These are phyloP conservation scores for Blastocladiella emersonii DNA, from an alignment of 371 early-diverging fungal genomes.

Conservation along the genomic window DNA sequence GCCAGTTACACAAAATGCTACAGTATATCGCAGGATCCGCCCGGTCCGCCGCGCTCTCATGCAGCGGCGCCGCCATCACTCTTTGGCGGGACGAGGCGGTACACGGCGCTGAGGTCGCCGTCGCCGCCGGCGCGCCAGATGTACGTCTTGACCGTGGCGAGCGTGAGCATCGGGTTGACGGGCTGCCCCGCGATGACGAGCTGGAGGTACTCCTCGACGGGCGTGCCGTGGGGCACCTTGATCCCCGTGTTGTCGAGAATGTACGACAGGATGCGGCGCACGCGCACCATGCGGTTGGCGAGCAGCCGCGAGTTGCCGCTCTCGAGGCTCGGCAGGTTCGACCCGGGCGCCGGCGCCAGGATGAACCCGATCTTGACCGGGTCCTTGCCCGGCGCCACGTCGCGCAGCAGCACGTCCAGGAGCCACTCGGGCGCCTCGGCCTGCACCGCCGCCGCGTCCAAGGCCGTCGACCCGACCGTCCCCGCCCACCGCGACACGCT, in stretches of 20 bases:
- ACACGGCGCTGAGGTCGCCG: constrained; percentile 48
- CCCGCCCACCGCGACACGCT: constrained; percentile 62
- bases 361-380: constrained; percentile 70
- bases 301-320: constrained; percentile 52
- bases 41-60: no score
- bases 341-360: constrained; percentile 45
- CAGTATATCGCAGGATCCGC: no score
- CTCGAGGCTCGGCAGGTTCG: constrained; percentile 41
- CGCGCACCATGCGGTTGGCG: constrained; percentile 75
- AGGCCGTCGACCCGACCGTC: constrained; percentile 38
- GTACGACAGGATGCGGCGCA: constrained; percentile 65
- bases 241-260: constrained; percentile 58
- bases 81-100: no score
- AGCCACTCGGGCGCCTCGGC: constrained; percentile 34
- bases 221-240: constrained; percentile 18
- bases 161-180: constrained; percentile 46
- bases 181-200: constrained; percentile 50
- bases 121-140: constrained; percentile 74
- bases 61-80: no score
- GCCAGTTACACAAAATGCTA: no score
- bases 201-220: constrained; percentile 51
- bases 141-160: constrained; percentile 67
- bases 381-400: constrained; percentile 51
- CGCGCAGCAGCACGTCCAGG: constrained; percentile 29
- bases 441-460: constrained; percentile 28